These are phyloP conservation scores for Beauveria brongniartii DNA, from an alignment of 2,329 filamentous ascomycete genomes.

Conservation along the genomic window DNA sequence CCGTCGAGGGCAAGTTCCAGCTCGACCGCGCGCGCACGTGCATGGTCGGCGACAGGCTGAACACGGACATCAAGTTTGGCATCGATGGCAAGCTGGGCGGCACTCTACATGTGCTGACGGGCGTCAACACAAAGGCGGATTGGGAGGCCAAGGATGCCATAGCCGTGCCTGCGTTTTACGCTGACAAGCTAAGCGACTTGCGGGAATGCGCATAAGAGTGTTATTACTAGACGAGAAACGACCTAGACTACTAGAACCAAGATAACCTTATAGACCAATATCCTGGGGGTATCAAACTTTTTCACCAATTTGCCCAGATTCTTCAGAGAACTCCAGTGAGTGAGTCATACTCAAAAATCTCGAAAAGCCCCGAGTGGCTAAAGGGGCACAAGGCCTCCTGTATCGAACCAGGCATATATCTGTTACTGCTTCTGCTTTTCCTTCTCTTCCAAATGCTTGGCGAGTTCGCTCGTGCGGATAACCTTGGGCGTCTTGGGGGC, in stretches of 20 bases:
- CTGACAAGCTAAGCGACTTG: conserved; percentile 77
- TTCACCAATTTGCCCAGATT: too few relatives aligned
- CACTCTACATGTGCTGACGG: conserved; percentile 83
- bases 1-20: conserved; percentile 90
- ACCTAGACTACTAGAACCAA: not conserved
- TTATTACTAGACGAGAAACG: not conserved
- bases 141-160: conserved; percentile 62
- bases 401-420: not conserved
- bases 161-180: conserved; percentile 72
- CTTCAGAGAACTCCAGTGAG: not conserved
- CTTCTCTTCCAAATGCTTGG: conserved; percentile 36
- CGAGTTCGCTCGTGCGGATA: conserved; percentile 43
- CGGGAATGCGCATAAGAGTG: conserved; percentile 18
- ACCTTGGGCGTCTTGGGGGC: conserved; percentile 33
- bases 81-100: conserved; percentile 85
- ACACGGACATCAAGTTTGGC: conserved; percentile 95
- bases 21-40: conserved; percentile 79
- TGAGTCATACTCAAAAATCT: not conserved
- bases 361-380: too few relatives aligned
- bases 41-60: conserved; percentile 90
- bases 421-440: conserved; percentile 24
- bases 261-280: not conserved
- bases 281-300: too few relatives aligned
- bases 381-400: too few relatives aligned
- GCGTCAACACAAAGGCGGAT: conserved; percentile 78